Conservation (phyloP, 306 rosid species). For the Corylus americana region DNA sequence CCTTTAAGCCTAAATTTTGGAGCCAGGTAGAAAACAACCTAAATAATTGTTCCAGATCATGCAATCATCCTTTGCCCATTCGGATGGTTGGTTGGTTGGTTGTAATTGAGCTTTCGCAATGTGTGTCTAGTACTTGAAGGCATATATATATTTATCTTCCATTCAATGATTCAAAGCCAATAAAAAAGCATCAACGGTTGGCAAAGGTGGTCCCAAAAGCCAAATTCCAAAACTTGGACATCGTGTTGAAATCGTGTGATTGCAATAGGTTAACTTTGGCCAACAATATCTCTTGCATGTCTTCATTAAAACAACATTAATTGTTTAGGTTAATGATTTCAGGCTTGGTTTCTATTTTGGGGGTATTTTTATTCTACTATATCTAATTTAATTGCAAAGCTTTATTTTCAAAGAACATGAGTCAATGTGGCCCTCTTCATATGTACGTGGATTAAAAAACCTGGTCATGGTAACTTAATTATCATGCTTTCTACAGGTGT, state of each 20-base stretch:
- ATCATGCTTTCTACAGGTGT: too few species aligned
- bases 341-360: too few species aligned
- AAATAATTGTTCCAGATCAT: neutral
- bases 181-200: neutral
- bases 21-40: neutral
- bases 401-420: too few species aligned
- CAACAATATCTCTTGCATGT: neutral
- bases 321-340: too few species aligned
- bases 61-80: neutral
- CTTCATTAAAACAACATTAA: too few species aligned
- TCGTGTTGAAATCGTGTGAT: neutral
- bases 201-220: slow-evolving; percentile 8
- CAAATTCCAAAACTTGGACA: slow-evolving; percentile 22
- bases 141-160: neutral
- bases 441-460: too few species aligned
- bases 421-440: too few species aligned
- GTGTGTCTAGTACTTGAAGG: neutral
- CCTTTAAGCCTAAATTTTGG: neutral
- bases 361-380: too few species aligned
- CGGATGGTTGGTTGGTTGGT: neutral
- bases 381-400: too few species aligned
- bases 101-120: neutral
- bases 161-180: neutral
- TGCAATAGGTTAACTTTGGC: neutral
- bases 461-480: too few species aligned